Conservation (phyloP, 805 yeast genomes). For the Saturnispora zaruensis region DNA sequence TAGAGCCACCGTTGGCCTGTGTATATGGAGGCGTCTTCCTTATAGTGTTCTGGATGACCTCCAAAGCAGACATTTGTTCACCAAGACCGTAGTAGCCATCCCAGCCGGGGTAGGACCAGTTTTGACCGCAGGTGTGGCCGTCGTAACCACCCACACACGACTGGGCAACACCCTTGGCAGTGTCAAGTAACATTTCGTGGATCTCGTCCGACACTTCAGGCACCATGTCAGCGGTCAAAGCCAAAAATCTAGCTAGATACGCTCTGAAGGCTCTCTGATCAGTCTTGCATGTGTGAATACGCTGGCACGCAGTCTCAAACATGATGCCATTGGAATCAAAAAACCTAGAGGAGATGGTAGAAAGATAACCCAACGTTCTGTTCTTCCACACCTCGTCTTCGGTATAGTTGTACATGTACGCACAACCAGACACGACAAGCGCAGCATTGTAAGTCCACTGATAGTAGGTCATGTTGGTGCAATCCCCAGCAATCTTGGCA, state of each 20-base stretch:
- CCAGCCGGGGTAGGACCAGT: constrained; percentile 54
- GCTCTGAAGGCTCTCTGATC: constrained; percentile 95
- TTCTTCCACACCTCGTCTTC: constrained; percentile 55
- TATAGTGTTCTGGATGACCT: constrained; percentile 45
- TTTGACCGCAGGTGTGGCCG: constrained; percentile 66
- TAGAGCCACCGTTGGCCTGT: constrained; percentile 22
- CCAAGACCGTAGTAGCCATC: constrained; percentile 68
- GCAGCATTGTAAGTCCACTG: constrained; percentile 92
- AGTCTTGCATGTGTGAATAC: constrained; percentile 52
- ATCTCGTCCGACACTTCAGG: constrained; percentile 43
- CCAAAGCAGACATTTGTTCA: constrained; percentile 71
- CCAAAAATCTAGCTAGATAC: constrained; percentile 65
- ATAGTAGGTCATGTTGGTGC: constrained; percentile 46
- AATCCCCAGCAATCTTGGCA: constrained; percentile 49
- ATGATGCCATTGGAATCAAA: constrained; percentile 37
- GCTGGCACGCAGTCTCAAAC: constrained; percentile 83
- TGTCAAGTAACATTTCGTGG: constrained; percentile 31
- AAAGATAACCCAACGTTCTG: constrained; percentile 47
- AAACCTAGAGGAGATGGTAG: constrained; percentile 52
- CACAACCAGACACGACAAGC: constrained; percentile 66
- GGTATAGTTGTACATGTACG: constrained; percentile 71
- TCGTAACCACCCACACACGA: constrained; percentile 70
- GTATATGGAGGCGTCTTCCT: constrained; percentile 46
- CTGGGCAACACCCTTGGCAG: constrained; percentile 61
- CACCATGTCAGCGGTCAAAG: constrained; percentile 61